These are phyloP conservation scores for Puccinia brachypodii DNA, from an alignment of 1,284 basidiomycete genomes.

Conservation along the genomic window DNA sequence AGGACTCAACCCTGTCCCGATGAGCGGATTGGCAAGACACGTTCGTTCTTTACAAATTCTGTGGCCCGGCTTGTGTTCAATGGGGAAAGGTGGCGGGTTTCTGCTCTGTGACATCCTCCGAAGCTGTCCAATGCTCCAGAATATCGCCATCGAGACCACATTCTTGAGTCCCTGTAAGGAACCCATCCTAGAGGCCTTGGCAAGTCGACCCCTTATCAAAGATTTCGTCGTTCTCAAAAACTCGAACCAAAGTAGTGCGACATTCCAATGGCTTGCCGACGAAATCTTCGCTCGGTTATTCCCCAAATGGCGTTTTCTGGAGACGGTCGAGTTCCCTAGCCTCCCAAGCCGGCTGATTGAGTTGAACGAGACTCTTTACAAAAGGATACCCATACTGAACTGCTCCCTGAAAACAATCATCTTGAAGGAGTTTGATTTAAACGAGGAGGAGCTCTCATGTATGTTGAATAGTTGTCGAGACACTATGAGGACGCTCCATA, in stretches of 20 bases:
- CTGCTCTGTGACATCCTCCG: background rate
- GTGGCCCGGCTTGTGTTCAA: background rate
- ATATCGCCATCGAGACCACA: background rate
- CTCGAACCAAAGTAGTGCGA: background rate
- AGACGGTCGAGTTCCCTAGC: background rate
- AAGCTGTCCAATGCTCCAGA: background rate
- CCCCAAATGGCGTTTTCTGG: background rate
- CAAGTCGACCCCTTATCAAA: background rate
- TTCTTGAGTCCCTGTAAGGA: constrained; percentile 16
- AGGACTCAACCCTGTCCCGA: too few relatives aligned
- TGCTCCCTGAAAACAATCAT: background rate
- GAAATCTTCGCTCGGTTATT: background rate
- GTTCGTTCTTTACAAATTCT: constrained; percentile 1
- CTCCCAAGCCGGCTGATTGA: background rate
- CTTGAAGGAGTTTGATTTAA: background rate
- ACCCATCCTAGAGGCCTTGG: background rate
- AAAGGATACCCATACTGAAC: background rate
- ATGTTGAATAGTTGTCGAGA: background rate
- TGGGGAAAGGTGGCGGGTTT: background rate
- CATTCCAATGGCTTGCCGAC: background rate
- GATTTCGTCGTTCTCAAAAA: background rate
- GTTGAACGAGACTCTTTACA: background rate
- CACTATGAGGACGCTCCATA: background rate
- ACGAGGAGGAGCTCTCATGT: background rate
- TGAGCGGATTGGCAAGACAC: background rate